phyloP scores from a whole-genome alignment of 345 rosid species.

The Eucalyptus globulus region DNA sequence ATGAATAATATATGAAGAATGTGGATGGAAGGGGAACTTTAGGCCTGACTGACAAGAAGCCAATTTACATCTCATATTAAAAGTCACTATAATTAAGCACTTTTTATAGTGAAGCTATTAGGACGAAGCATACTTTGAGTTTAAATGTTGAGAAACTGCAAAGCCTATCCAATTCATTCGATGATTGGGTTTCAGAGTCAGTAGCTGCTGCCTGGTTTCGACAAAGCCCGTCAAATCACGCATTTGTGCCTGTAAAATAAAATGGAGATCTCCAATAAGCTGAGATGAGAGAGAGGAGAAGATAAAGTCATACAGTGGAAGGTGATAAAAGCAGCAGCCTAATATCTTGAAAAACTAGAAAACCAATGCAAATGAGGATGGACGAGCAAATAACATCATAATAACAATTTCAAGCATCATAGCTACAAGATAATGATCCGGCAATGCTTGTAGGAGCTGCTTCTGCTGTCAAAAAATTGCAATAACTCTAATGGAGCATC shows the following conservation, averaged over 20 bases:
- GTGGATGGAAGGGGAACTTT: neutral
- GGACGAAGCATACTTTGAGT: slow-evolving; percentile 50
- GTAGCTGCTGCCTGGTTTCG: slow-evolving; percentile 92
- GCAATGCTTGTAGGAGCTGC: neutral
- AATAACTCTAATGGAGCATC: neutral
- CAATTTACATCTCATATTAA: neutral
- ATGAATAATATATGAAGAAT: neutral
- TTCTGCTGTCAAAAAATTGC: neutral
- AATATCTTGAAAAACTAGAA: neutral
- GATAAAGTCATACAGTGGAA: neutral
- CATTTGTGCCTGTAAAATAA: slow-evolving; percentile 85
- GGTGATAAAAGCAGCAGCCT: neutral
- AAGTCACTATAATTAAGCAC: neutral
- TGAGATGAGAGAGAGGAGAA: neutral
- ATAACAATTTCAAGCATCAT: neutral
- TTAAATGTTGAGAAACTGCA: slow-evolving; percentile 94
- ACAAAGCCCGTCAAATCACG: slow-evolving; percentile 95
- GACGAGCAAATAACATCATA: neutral
- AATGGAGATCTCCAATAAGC: neutral
- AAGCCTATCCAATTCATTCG: slow-evolving; percentile 99
- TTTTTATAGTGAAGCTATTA: neutral
- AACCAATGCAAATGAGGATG: neutral
- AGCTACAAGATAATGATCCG: neutral
- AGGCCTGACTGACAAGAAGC: neutral
- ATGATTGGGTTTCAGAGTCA: slow-evolving; percentile 91